Evolutionary conservation across 2,329 filamentous ascomycete genomes (phyloP), one percentile per base, ranked within the genome.

Genomic region (Aspergillus piperis): DNA sequence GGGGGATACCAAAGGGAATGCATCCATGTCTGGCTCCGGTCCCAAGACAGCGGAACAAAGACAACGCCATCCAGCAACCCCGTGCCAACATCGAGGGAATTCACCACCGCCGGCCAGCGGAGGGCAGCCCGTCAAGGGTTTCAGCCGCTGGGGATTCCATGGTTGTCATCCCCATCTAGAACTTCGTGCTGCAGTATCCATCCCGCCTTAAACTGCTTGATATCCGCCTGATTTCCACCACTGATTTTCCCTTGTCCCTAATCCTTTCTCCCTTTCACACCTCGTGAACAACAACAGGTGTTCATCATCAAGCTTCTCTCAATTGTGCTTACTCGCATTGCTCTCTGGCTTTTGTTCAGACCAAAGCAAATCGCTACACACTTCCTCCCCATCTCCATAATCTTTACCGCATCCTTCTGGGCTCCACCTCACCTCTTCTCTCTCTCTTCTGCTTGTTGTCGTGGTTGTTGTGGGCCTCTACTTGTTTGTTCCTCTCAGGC

Each of bases 11-110:
- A 57, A 41, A 57, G 57, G 53, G 39, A 39, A 38, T 38, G 53
- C 59, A 62, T 44, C 52, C 52, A 54, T 54, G 52, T 54, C 39
- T 47, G 38, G 13, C 39, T 19, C 23, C 25, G 49, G 61, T 64
- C 56, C 66, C 67, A 66, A 65, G 32, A 51, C 7, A 54, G 10
- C 62, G 60, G 63, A 62, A 66, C 64, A 66, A 67, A 67, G 64
- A 62, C 62, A 32, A 38, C 52, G 54, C 63, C 58, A 55, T 57
- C 56, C 25, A 54, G 52, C 39, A 54, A 44, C 52, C 52, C 52
- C 52, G 39, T 54, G 52, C 52, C 52, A 54, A 54, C 52, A 47
- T 54, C 21, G 52, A 30, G 36, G 36, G n/a, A 39, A 30, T 13
- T 13, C 42, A 51, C 47, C 50, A 42, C 39, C 42, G 49, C 41